phyloP scores from a whole-genome alignment of 495 filamentous ascomycete species.

The Penicillium goetzii region DNA sequence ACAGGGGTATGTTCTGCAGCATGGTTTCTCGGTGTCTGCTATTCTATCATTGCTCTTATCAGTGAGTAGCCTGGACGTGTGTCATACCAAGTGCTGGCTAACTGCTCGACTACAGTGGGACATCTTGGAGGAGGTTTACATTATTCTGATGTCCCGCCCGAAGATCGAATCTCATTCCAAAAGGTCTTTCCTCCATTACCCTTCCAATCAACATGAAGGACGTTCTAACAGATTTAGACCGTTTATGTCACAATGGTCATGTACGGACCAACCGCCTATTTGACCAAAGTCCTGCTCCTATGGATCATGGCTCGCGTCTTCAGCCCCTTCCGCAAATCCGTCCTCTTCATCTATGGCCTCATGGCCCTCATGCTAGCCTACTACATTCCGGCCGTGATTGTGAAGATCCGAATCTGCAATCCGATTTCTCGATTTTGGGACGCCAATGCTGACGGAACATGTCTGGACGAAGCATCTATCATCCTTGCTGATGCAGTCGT shows the following conservation, averaged over 20 bases:
- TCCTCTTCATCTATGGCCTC: slow-evolving; percentile 41
- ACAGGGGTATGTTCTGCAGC: slow-evolving; percentile 12
- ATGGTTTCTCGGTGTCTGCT: slow-evolving; percentile 31
- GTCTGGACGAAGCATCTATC: slow-evolving; percentile 41
- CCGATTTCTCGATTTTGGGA: slow-evolving; percentile 43
- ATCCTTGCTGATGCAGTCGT: slow-evolving; percentile 45
- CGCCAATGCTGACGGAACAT: slow-evolving; percentile 24
- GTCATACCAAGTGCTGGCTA: not conserved
- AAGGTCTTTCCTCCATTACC: not conserved
- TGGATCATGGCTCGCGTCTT: slow-evolving; percentile 47
- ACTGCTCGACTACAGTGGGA: slow-evolving; percentile 27
- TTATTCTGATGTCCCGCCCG: not conserved
- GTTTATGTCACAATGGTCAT: slow-evolving; percentile 41
- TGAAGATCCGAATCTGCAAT: slow-evolving; percentile 46
- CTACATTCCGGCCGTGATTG: slow-evolving; percentile 43
- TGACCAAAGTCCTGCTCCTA: slow-evolving; percentile 46
- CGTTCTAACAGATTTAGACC: slow-evolving; percentile 14
- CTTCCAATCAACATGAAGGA: not conserved
- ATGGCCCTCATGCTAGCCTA: slow-evolving; percentile 45
- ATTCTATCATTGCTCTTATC: slow-evolving; percentile 34
- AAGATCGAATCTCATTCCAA: not conserved
- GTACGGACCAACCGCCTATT: slow-evolving; percentile 45
- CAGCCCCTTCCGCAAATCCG: slow-evolving; percentile 37
- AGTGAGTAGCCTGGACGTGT: slow-evolving; percentile 22
- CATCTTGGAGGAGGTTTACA: slow-evolving; percentile 30